These are phyloP conservation scores for Eimeria praecox DNA, from an alignment of 169 alveolate genomes.

Conservation along the genomic window DNA sequence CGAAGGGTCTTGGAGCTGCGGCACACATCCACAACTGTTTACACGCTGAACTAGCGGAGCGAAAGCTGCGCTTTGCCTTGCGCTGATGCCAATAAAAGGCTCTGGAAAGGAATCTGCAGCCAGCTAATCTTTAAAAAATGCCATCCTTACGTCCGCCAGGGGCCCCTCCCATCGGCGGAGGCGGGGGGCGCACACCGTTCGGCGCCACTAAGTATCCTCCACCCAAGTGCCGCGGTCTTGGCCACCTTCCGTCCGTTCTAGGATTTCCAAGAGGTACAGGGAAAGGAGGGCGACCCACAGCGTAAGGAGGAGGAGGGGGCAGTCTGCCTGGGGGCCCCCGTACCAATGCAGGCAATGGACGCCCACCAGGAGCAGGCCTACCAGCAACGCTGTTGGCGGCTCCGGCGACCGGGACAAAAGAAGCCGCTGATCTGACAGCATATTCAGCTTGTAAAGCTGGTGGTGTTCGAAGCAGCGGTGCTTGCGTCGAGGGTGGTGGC, in stretches of 20 bases:
- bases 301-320: conserved; percentile 55
- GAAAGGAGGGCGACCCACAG: conserved; percentile 49
- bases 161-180: conserved; percentile 40
- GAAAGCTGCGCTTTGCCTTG: background rate
- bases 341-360: background rate
- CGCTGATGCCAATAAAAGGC: background rate
- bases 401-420: conserved; percentile 40
- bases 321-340: conserved; percentile 56
- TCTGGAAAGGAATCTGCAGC: background rate
- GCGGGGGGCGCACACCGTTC: conserved; percentile 67
- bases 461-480: conserved; percentile 32
- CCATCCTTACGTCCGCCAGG: conserved; percentile 49
- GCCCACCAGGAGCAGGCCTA: conserved; percentile 50
- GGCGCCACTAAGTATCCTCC: conserved; percentile 60
- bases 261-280: conserved; percentile 47
- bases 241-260: conserved; percentile 55
- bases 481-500: conserved; percentile 47
- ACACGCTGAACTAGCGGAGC: background rate
- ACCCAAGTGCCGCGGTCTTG: conserved; percentile 53
- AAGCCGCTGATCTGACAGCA: background rate
- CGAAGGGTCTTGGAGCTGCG: conserved; percentile 71
- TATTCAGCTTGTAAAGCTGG: conserved; percentile 2
- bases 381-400: conserved; percentile 28
- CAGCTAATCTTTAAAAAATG: background rate
- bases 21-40: conserved; percentile 33